These are phyloP conservation scores for Melocanna baccifera DNA, from an alignment of 176 grass and related monocot species.

Conservation along the genomic window DNA sequence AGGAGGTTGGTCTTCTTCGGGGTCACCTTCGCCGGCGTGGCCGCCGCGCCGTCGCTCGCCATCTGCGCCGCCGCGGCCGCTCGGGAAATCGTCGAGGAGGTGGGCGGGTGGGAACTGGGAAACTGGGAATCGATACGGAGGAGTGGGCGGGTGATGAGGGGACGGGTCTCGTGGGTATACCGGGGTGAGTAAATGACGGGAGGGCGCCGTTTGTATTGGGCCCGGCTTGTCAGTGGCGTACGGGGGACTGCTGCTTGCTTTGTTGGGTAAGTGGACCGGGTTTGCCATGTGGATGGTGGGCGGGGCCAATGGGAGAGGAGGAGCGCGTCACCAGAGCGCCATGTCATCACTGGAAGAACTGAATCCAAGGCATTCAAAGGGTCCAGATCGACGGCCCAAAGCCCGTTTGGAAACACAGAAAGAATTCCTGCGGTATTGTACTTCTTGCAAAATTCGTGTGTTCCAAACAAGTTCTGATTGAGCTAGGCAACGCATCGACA, in stretches of 20 bases:
- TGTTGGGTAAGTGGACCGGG: background rate
- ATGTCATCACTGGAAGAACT: constrained; percentile 4
- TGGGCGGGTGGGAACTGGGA: background rate
- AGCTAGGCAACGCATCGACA: too few relatives aligned
- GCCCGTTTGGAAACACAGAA: too few relatives aligned
- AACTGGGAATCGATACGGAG: background rate
- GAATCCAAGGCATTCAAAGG: background rate
- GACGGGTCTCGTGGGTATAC: background rate
- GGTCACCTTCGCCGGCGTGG: constrained; percentile 30
- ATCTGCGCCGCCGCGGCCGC: background rate
- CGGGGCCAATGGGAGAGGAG: constrained; percentile 33
- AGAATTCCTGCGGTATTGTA: too few relatives aligned
- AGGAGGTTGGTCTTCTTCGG: constrained; percentile 77
- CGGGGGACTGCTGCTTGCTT: background rate
- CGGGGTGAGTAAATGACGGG: background rate
- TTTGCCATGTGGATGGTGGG: background rate
- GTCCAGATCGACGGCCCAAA: too few relatives aligned
- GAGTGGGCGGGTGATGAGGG: background rate
- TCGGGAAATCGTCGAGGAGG: background rate
- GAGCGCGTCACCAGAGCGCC: constrained; percentile 25
- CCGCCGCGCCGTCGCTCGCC: constrained; percentile 26
- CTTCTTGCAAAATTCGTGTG: too few relatives aligned
- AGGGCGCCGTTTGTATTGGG: background rate
- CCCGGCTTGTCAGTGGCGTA: background rate
- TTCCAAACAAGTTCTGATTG: too few relatives aligned